These are phyloP conservation scores for Russula compacta DNA, from an alignment of 768 basidiomycete species.

Conservation along the genomic window DNA sequence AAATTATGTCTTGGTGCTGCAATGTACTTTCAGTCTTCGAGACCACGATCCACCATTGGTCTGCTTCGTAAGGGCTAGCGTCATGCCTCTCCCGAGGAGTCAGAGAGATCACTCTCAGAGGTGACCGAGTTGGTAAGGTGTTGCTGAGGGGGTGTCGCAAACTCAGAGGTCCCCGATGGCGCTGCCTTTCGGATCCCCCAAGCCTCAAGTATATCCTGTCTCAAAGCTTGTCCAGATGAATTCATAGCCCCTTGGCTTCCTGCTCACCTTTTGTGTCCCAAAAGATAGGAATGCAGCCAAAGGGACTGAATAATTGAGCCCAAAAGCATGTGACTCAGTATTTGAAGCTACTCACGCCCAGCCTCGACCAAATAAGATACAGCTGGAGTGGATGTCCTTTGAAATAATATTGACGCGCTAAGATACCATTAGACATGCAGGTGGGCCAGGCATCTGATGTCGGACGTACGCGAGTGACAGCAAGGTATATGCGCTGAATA, in stretches of 20 bases:
- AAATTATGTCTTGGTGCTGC: neutral
- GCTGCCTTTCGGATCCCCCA: constrained; percentile 16
- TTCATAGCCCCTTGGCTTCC: neutral
- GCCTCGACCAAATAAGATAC: constrained; percentile 43
- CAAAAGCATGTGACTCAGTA: constrained; percentile 4
- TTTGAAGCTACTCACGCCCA: constrained; percentile 30
- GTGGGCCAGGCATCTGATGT: neutral
- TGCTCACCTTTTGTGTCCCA: constrained; percentile 38
- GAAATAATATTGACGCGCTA: neutral
- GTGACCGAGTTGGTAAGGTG: neutral
- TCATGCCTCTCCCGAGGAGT: neutral
- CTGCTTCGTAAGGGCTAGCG: neutral
- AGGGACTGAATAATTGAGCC: constrained; percentile 33
- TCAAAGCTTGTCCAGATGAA: neutral
- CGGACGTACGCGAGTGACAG: constrained; percentile 9
- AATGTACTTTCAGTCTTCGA: neutral
- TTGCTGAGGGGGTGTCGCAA: neutral
- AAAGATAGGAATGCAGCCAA: constrained; percentile 40
- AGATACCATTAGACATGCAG: neutral
- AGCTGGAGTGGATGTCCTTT: constrained; percentile 7
- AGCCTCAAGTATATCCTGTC: constrained; percentile 33
- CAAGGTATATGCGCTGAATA: constrained; percentile 14
- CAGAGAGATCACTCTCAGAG: no score
- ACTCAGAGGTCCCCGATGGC: neutral
- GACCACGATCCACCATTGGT: neutral